A percentile compares a stretch with the other conserved stretches of the same genome.
Evolutionary conservation across 164 flowering plant species (phyloP).

Genomic region (Nymphaea colorata): DNA sequence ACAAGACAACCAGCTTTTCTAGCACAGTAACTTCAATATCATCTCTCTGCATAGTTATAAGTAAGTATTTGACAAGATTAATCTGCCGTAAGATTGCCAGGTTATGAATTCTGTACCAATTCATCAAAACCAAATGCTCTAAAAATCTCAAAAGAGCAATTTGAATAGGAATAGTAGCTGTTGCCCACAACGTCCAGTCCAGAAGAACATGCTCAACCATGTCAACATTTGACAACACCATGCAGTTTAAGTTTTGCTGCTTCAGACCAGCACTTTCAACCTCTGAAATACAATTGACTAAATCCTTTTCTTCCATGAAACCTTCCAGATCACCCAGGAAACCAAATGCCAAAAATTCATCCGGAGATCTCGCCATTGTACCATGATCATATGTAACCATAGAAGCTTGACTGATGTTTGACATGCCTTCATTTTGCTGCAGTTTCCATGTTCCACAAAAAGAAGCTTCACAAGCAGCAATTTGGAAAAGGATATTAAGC

Average conservation of each 20-base stretch:
- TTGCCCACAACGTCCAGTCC: conserved; percentile 99
- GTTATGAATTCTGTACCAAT: conserved; percentile 95
- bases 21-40: conserved; percentile 96
- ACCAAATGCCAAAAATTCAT: conserved; percentile 75
- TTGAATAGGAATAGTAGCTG: conserved; percentile 74
- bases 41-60: conserved; percentile 93
- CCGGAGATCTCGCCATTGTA: conserved; percentile 55
- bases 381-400: conserved; percentile 55
- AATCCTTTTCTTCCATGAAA: conserved; percentile 72
- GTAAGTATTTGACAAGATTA: conserved; percentile 89
- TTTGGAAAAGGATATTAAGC: conserved; percentile 93
- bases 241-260: conserved; percentile 82
- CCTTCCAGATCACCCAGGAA: conserved; percentile 91
- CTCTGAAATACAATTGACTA: conserved; percentile 86
- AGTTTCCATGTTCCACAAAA: conserved; percentile 77
- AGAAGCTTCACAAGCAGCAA: conserved; percentile 99
- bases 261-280: conserved; percentile 61
- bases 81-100: conserved; percentile 84
- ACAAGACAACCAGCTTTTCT: conserved; percentile 85
- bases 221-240: conserved; percentile 89
- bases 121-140: conserved; percentile 96
- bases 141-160: conserved; percentile 88
- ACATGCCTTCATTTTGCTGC: conserved; percentile 13
- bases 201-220: conserved; percentile 98
- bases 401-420: conserved; percentile 10